phyloP scores from a whole-genome alignment of 2,329 filamentous ascomycete species.

The Penicillium aurantiogriseum region DNA sequence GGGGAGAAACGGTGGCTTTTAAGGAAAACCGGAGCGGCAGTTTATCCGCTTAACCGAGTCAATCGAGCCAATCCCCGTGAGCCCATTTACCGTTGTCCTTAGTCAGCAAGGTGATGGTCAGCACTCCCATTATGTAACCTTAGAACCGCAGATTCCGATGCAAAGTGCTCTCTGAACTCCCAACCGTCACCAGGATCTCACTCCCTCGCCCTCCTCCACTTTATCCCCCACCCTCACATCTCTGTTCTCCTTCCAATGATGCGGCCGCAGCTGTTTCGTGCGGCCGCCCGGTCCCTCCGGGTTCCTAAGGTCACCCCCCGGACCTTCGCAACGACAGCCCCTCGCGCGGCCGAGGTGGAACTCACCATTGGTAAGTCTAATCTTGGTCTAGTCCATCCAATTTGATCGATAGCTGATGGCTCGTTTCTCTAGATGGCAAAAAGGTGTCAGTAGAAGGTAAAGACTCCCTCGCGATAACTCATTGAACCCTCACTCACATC shows the following conservation, averaged over 20 bases:
- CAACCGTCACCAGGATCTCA: slow-evolving; percentile 13
- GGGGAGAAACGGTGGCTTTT: slow-evolving; percentile 22
- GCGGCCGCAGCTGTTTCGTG: slow-evolving; percentile 64
- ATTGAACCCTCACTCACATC: slow-evolving; percentile 26
- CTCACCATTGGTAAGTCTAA: slow-evolving; percentile 78
- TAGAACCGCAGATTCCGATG: slow-evolving; percentile 37
- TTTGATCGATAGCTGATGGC: slow-evolving; percentile 47
- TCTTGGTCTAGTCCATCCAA: slow-evolving; percentile 53
- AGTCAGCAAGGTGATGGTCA: slow-evolving; percentile 25
- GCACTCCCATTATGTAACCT: slow-evolving; percentile 30
- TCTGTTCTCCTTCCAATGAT: slow-evolving; percentile 47
- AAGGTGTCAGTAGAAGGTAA: slow-evolving; percentile 97
- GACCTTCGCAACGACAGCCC: slow-evolving; percentile 76
- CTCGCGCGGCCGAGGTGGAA: slow-evolving; percentile 87
- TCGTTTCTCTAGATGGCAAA: slow-evolving; percentile 72
- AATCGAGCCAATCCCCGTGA: slow-evolving; percentile 42
- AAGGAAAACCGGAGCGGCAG: slow-evolving; percentile 26
- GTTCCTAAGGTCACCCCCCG: slow-evolving; percentile 59
- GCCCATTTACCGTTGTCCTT: slow-evolving; percentile 37
- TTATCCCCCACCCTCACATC: slow-evolving; percentile 16
- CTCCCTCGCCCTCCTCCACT: slow-evolving; percentile 17
- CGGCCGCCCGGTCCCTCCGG: slow-evolving; percentile 57
- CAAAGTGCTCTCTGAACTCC: slow-evolving; percentile 30
- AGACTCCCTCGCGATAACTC: slow-evolving; percentile 2
- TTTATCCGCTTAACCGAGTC: slow-evolving; percentile 35